Evolutionary conservation across 805 yeast genomes (phyloP).

Genomic region (Yueomyces sp.): DNA sequence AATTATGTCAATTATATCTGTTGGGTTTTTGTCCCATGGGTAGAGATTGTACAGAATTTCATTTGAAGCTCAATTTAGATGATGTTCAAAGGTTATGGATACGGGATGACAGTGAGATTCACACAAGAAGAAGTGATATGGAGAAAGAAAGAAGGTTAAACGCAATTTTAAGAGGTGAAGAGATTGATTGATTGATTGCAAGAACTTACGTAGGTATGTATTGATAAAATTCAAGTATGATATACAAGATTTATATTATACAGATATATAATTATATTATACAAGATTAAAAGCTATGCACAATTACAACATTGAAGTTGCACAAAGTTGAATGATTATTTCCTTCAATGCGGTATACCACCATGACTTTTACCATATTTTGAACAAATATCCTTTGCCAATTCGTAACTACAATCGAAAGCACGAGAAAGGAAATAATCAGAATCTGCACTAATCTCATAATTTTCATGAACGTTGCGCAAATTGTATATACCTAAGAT

Average conservation of each 20-base stretch:
- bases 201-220: too few relatives aligned
- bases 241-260: too few relatives aligned
- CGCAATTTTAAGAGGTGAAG: conserved; percentile 24
- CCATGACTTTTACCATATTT: conserved; percentile 1
- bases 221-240: too few relatives aligned
- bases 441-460: conserved; percentile 2
- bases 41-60: conserved; percentile 68
- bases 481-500: conserved; percentile 19
- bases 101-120: conserved; percentile 21
- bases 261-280: too few relatives aligned
- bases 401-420: conserved; percentile 2
- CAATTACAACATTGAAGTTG: too few relatives aligned
- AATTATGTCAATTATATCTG: conserved; percentile 64
- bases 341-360: too few relatives aligned
- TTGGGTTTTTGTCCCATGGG: conserved; percentile 94
- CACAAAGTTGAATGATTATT: too few relatives aligned
- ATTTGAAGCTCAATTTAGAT: conserved; percentile 27
- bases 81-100: conserved; percentile 27
- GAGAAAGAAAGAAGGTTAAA: conserved; percentile 24
- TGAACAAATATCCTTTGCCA: not conserved
- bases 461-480: conserved; percentile 3
- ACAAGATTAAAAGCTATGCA: too few relatives aligned
- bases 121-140: conserved; percentile 22
- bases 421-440: not conserved
- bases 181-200: not conserved